phyloP scores from a whole-genome alignment of 768 basidiomycete species.

The Dioszegia hungarica region DNA sequence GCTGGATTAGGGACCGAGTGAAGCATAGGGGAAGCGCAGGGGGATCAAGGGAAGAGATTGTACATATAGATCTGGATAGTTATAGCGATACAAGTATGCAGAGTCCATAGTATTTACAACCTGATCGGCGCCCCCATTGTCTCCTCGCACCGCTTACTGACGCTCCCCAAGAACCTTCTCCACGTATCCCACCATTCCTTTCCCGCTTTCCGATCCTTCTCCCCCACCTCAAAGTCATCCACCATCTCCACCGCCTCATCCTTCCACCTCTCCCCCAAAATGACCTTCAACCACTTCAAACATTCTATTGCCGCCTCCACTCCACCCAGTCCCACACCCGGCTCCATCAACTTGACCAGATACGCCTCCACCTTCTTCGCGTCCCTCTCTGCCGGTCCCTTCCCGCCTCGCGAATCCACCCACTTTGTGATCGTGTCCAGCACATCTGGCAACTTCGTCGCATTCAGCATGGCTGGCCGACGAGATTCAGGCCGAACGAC shows the following conservation, averaged over 20 bases:
- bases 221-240: slow-evolving; percentile 36
- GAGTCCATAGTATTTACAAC: slow-evolving; percentile 9
- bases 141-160: slow-evolving; percentile 63
- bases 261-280: slow-evolving; percentile 59
- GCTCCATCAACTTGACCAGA: slow-evolving; percentile 63
- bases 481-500: slow-evolving; percentile 6
- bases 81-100: too few relatives aligned
- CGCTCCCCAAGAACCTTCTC: slow-evolving; percentile 60
- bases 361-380: slow-evolving; percentile 70
- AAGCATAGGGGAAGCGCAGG: neutral
- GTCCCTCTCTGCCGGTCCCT: slow-evolving; percentile 68
- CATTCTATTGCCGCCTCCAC: slow-evolving; percentile 66
- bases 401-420: slow-evolving; percentile 62
- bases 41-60: too few relatives aligned
- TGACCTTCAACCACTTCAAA: slow-evolving; percentile 74
- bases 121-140: slow-evolving; percentile 67
- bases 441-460: slow-evolving; percentile 64
- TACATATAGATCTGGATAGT: too few relatives aligned
- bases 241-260: slow-evolving; percentile 52
- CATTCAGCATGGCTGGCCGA: slow-evolving; percentile 28
- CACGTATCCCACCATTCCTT: slow-evolving; percentile 79
- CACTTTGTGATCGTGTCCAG: slow-evolving; percentile 68
- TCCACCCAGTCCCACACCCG: slow-evolving; percentile 59
- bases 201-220: slow-evolving; percentile 47
- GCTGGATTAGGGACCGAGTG: slow-evolving; percentile 53